phyloP scores from a whole-genome alignment of 768 basidiomycete genomes.

The Amylocystis lapponica region DNA sequence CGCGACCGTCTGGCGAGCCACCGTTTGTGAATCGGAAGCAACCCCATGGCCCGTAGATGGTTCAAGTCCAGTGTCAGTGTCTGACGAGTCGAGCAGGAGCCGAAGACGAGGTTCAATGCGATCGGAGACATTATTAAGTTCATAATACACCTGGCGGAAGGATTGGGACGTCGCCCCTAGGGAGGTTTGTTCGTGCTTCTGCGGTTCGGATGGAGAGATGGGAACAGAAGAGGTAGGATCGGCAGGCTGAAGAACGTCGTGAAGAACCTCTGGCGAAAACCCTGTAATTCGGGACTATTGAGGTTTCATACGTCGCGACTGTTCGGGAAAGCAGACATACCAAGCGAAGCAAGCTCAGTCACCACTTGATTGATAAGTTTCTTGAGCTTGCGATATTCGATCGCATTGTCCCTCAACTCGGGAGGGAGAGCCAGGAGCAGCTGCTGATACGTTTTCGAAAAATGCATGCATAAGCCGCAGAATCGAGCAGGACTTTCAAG shows the following conservation, averaged over 20 bases:
- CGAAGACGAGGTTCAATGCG: constrained; percentile 53
- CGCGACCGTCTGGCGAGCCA: no score
- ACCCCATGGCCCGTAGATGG: no score
- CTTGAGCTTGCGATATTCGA: constrained; percentile 91
- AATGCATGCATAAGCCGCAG: constrained; percentile 64
- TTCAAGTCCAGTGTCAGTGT: not conserved
- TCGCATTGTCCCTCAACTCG: constrained; percentile 70
- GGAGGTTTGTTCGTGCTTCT: not conserved
- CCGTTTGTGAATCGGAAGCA: no score
- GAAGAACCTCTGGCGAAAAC: constrained; percentile 29
- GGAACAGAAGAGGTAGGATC: not conserved
- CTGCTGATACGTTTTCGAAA: constrained; percentile 63
- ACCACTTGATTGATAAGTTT: constrained; percentile 84
- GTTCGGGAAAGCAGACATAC: constrained; percentile 11
- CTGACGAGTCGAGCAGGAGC: constrained; percentile 38
- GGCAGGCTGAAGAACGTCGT: constrained; percentile 17
- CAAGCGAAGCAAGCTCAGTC: constrained; percentile 67
- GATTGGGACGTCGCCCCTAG: not conserved
- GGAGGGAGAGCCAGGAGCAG: constrained; percentile 63
- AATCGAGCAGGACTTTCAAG: no score
- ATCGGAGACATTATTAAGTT: constrained; percentile 43
- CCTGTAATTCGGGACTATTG: constrained; percentile 12
- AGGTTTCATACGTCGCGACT: not conserved
- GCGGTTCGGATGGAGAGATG: not conserved
- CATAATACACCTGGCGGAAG: constrained; percentile 43